Evolutionary conservation across 2,329 filamentous ascomycete genomes (phyloP), one percentile per base, ranked within the genome.

Genomic region (Sporothrix brunneoviolacea): DNA sequence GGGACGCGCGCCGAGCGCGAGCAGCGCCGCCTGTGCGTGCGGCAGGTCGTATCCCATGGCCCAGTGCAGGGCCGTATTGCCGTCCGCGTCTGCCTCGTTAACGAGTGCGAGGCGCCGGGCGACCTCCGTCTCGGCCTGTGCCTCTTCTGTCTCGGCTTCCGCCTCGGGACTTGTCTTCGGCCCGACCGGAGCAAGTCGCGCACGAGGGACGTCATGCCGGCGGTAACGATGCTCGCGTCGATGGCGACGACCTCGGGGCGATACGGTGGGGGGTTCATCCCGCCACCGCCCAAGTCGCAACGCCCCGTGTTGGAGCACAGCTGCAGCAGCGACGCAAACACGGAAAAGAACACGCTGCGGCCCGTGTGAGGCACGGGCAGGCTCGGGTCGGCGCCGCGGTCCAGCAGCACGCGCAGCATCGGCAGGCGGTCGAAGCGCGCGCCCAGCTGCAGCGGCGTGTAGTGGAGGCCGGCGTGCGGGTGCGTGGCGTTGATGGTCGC

Each of bases 361-460:
- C n/a, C 36, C 1, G 3, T 38, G 7, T 4, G 15, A 2, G 36
- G 36, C 36, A 38, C 12, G n/a, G 36, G 36, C 8, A 38, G 18
- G 36, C 36, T 38, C n/a, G 36, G 36, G 36, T 38, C 36, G 18
- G 36, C 36, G 16, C 36, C 36, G 7, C 16, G 18, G 16, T 38
- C 36, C 7, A 38, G 36, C 18, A 38, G 36, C 18, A 38, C 36
- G 3, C 36, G 45, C 32, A 50, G 16, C 39, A 50, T 7, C 10
- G 47, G 39, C 21, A 50, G 35, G 24, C 24, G 32, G 24, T 50
- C 19, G 22, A 50, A 50, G 19, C 39, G n/a, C 24, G 47, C 27
- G 30, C 28, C 47, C 39, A 50, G 19, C 32, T 43, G 39, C 39
- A 50, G 39, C 32, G 47, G 47, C 13, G 47, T 43, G 47, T 50